Base-by-base conservation (phyloP, 2,329 filamentous ascomycete species). In the Aspergillus ruber region DNA sequence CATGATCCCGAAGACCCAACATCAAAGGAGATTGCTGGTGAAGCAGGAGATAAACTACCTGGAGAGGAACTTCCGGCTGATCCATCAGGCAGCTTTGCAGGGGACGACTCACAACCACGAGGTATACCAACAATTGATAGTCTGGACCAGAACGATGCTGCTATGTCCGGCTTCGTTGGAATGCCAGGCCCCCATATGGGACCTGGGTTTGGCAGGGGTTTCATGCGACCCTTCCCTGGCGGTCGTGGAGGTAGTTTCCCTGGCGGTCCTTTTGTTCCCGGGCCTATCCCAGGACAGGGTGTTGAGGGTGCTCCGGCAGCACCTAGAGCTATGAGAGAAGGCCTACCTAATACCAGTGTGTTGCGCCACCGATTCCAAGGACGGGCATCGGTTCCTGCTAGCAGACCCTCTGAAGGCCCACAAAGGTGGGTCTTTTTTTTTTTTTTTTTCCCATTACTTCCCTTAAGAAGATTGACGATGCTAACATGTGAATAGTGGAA, bases 281-380 rank as follows among this genome's bases (percentile, higher is more conserved):
- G 63, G 4, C 43, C 50, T 41, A 51, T 58, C 53, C 67, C 69
- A 44, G 76, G 75, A 4, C 70, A 88, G 78, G 79, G 79, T 33
- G 79, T 82, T 45, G 74, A 74, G 61, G 80, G 80, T 71, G 93
- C 93, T 23, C 93, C 93, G 23, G 95, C 86, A 46, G 93, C 90
- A 8, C 93, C 93, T 42, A 90, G 93, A 70, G 93, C 93, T 15
- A 95, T 97, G 88, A 81, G 91, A 53, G 86, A 93, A 68, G 89
- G 90, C 25, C 75, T 90, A 9, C 86, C 88, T 44, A 94, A 94
- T 66, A 90, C 85, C 48, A 88, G 86, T 56, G 79, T 87, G 45
- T 79, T 83, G 54, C 80, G 86, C 58, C 69, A 77, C 65, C 84
- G 65, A 43, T 59, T 63, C 43, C 60, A 64, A 44, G 66, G 62